A percentile compares a stretch with the other conserved stretches of the same genome.
Evolutionary conservation across 2,329 filamentous ascomycete genomes (phyloP).

Genomic region (Colletotrichum cuscutae): DNA sequence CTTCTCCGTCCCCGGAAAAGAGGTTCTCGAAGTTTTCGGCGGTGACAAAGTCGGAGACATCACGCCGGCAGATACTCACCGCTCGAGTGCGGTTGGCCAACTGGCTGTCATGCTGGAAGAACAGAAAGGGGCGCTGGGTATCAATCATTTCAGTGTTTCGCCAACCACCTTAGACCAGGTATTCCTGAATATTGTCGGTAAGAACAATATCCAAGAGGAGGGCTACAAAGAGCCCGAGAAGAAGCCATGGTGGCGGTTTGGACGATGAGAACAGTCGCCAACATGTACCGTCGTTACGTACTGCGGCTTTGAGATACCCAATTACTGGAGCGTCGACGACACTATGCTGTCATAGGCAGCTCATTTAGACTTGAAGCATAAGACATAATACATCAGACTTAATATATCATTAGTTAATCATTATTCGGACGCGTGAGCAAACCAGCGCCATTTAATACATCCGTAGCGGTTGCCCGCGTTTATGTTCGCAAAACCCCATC

Average conservation of each 20-base stretch:
- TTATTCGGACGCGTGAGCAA: background rate
- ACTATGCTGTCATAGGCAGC: too few relatives aligned
- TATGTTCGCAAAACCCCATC: too few relatives aligned
- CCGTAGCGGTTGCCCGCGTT: background rate
- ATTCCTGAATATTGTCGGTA: constrained; percentile 85
- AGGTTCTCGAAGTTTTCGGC: constrained; percentile 41
- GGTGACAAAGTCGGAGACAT: constrained; percentile 36
- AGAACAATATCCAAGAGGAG: constrained; percentile 83
- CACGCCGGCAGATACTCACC: constrained; percentile 42
- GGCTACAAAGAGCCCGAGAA: constrained; percentile 55
- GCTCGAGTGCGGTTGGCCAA: constrained; percentile 68
- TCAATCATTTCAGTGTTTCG: constrained; percentile 88
- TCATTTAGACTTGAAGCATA: background rate
- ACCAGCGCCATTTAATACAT: background rate
- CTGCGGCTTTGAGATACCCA: background rate
- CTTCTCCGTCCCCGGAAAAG: constrained; percentile 76
- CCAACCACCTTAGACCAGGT: constrained; percentile 92
- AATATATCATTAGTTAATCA: background rate
- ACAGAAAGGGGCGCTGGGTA: constrained; percentile 72
- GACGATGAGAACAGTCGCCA: background rate
- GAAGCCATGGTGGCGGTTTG: constrained; percentile 33
- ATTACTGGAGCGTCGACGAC: background rate
- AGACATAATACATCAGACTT: background rate
- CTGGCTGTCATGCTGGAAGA: constrained; percentile 81
- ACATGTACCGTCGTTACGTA: background rate